phyloP scores from a whole-genome alignment of 352 stramenopile species.

The Phytopythium cucurbitacearum region DNA sequence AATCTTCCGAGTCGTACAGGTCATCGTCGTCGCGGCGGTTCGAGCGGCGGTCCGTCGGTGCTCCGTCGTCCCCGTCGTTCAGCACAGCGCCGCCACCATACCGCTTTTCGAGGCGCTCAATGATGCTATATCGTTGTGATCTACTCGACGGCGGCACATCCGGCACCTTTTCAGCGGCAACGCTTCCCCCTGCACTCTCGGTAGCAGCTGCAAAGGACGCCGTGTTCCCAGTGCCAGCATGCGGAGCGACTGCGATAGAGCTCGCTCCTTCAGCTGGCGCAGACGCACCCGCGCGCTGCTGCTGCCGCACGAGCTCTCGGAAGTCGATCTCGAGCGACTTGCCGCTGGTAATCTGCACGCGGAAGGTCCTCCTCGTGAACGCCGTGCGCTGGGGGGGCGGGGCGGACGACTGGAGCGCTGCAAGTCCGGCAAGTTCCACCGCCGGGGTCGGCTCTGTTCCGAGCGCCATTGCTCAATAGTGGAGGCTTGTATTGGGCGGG shows the following conservation, averaged over 20 bases:
- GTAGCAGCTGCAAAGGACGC: not conserved
- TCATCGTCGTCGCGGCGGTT: conserved; percentile 72
- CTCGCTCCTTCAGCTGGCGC: not conserved
- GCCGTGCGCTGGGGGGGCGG: too few species aligned
- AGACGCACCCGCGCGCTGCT: conserved; percentile 6
- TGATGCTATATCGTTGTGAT: conserved; percentile 79
- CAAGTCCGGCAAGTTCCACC: not conserved
- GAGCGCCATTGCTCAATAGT: too few species aligned
- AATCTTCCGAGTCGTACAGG: conserved; percentile 87
- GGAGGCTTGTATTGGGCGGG: too few species aligned
- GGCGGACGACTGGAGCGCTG: too few species aligned
- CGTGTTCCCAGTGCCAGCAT: not conserved
- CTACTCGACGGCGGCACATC: conserved; percentile 12
- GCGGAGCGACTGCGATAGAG: not conserved
- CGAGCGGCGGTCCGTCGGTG: conserved; percentile 13
- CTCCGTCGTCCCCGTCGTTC: conserved; percentile 23
- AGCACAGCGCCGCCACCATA: conserved; percentile 71
- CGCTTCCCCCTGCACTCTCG: conserved; percentile 3
- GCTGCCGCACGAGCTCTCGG: conserved; percentile 45
- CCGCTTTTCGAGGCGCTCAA: conserved; percentile 81
- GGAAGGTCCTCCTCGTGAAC: conserved; percentile 26
- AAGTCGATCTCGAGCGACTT: conserved; percentile 70
- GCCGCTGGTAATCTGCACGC: conserved; percentile 38
- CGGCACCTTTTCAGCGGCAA: too few species aligned
- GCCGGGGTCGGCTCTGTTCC: not conserved